These are phyloP conservation scores for Fraxinus latifolia DNA, from an alignment of 305 asterid species.

Conservation along the genomic window DNA sequence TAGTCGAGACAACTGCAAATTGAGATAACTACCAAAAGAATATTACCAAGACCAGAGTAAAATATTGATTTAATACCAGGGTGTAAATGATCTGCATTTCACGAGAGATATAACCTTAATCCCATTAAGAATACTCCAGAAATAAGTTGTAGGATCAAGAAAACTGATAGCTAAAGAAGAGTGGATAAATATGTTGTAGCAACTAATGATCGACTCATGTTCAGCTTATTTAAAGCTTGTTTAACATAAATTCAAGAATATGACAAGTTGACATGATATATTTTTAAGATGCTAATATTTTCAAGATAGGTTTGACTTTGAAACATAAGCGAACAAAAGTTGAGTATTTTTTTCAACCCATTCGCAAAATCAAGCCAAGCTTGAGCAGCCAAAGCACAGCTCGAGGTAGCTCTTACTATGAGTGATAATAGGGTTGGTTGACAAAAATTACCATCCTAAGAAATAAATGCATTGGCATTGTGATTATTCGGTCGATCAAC, in stretches of 20 bases:
- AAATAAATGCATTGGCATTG: not conserved
- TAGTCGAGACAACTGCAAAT: not conserved
- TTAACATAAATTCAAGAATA: not conserved
- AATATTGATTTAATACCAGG: not conserved
- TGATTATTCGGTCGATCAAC: not conserved
- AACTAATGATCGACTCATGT: not conserved
- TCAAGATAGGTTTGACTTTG: not conserved
- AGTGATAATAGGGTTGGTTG: not conserved
- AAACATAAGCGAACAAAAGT: not conserved
- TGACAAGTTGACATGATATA: not conserved
- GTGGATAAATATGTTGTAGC: slow-evolving; percentile 4
- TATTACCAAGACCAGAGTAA: not conserved
- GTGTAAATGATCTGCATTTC: not conserved
- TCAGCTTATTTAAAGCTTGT: not conserved
- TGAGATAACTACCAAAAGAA: not conserved
- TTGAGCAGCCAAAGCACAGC: slow-evolving; percentile 9
- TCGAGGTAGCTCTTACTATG: not conserved
- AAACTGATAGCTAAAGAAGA: not conserved
- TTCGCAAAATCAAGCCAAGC: slow-evolving; percentile 14
- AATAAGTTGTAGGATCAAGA: not conserved
- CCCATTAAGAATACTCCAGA: not conserved
- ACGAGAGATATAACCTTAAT: not conserved
- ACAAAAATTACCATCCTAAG: not conserved
- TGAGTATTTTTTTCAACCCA: not conserved
- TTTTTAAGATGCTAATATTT: slow-evolving; percentile 6